Conservation (phyloP, 73 alveolate genomes). For the Tetrahymena borealis region DNA sequence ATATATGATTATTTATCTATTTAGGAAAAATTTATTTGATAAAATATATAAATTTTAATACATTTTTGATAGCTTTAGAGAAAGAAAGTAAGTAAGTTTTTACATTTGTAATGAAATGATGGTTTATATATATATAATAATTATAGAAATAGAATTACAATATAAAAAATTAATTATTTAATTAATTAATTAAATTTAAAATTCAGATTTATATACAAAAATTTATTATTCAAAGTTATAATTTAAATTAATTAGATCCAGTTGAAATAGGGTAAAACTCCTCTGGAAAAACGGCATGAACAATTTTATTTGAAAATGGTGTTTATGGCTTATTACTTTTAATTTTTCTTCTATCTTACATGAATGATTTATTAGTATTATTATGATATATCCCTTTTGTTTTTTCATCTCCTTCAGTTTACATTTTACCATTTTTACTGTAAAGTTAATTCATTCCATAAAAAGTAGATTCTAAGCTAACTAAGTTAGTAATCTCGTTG, state of each 20-base stretch:
- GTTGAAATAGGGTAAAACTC: background rate
- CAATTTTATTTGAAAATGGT: background rate
- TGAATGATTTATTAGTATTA: background rate
- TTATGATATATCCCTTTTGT: background rate
- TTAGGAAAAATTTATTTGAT: too few species aligned
- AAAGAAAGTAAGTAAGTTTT: too few species aligned
- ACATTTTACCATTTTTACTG: background rate
- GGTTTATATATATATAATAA: too few species aligned
- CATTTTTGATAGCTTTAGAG: too few species aligned
- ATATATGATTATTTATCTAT: too few species aligned
- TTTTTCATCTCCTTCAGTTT: background rate
- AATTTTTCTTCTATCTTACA: background rate
- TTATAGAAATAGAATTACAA: too few species aligned
- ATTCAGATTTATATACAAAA: too few species aligned
- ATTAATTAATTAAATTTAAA: too few species aligned
- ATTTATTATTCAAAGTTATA: background rate
- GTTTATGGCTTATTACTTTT: background rate
- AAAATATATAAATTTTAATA: too few species aligned
- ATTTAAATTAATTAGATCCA: background rate
- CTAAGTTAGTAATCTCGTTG: background rate
- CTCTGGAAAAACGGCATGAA: background rate
- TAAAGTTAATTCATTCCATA: background rate
- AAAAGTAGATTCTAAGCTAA: background rate
- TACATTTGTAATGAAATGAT: too few species aligned
- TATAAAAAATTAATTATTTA: too few species aligned